A percentile compares a stretch with the other conserved stretches of the same genome.
Conservation (phyloP, 2,329 filamentous ascomycete genomes). For the Ceratocystis huliohia region DNA sequence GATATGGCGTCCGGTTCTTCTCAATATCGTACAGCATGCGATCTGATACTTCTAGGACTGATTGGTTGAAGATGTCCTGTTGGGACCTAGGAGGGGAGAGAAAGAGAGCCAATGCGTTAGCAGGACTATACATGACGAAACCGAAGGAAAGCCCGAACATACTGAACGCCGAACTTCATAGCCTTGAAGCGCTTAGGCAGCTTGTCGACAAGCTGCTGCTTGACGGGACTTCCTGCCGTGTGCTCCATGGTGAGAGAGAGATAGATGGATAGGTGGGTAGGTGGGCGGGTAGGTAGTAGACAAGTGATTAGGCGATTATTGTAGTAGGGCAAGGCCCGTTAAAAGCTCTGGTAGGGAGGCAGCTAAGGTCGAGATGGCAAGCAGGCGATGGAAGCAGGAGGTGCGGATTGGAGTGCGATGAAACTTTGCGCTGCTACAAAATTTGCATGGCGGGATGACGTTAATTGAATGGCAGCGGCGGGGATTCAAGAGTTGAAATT, state of each 20-base stretch:
- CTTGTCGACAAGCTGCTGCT: constrained; percentile 82
- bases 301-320: neutral
- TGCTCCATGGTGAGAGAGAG: constrained; percentile 20
- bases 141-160: constrained; percentile 26
- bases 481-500: neutral
- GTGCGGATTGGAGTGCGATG: neutral
- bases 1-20: constrained; percentile 60
- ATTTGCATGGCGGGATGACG: constrained; percentile 18
- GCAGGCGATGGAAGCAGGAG: neutral
- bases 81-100: constrained; percentile 48
- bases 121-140: neutral
- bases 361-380: neutral
- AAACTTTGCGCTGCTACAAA: constrained; percentile 17
- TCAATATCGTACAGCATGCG: constrained; percentile 85
- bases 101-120: neutral
- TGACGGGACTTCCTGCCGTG: constrained; percentile 36
- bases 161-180: constrained; percentile 90
- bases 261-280: neutral
- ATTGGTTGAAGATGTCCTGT: constrained; percentile 90
- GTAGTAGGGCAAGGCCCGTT: neutral
- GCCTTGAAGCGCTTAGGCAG: constrained; percentile 85
- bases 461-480: neutral
- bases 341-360: neutral
- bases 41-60: constrained; percentile 88
- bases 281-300: neutral